Percentiles rank a stretch among this genome's conserved stretches.
phyloP scores from a whole-genome alignment of 805 yeast species.

The Saturnispora hagleri region DNA sequence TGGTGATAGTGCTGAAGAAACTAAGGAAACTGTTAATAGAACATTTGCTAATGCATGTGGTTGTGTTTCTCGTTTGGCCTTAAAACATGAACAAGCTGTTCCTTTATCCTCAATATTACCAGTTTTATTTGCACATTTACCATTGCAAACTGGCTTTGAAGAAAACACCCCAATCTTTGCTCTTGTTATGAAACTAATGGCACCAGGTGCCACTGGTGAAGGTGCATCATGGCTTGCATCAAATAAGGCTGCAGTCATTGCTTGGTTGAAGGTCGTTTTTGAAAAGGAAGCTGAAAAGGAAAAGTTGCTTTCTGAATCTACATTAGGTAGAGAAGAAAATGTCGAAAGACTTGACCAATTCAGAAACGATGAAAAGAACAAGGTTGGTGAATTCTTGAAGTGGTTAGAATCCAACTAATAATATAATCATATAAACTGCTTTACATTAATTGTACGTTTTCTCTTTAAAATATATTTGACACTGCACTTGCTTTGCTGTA shows the following conservation, averaged over 20 bases:
- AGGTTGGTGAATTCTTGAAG: slow-evolving; percentile 63
- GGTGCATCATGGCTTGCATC: slow-evolving; percentile 45
- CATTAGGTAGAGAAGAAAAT: slow-evolving; percentile 80
- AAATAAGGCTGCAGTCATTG: slow-evolving; percentile 56
- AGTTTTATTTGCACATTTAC: slow-evolving; percentile 65
- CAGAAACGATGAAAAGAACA: slow-evolving; percentile 53
- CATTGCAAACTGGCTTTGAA: slow-evolving; percentile 80
- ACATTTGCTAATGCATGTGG: slow-evolving; percentile 93
- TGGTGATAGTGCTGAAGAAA: slow-evolving; percentile 65
- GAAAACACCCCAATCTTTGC: slow-evolving; percentile 88
- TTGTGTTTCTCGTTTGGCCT: slow-evolving; percentile 87
- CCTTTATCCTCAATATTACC: slow-evolving; percentile 76
- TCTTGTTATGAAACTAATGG: slow-evolving; percentile 60
- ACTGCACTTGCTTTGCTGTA: background rate
- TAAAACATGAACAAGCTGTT: slow-evolving; percentile 60
- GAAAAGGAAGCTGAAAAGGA: slow-evolving; percentile 66
- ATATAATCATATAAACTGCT: background rate
- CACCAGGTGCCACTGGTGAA: slow-evolving; percentile 29
- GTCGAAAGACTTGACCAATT: slow-evolving; percentile 73
- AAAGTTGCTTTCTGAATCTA: slow-evolving; percentile 59
- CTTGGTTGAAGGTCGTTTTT: slow-evolving; percentile 61
- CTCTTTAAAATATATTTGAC: background rate
- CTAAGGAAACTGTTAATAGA: slow-evolving; percentile 70
- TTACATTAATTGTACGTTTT: background rate
- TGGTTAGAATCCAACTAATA: slow-evolving; percentile 47